These are phyloP conservation scores for Pichia sp. DNA, from an alignment of 1,139 yeast genomes.

Conservation along the genomic window DNA sequence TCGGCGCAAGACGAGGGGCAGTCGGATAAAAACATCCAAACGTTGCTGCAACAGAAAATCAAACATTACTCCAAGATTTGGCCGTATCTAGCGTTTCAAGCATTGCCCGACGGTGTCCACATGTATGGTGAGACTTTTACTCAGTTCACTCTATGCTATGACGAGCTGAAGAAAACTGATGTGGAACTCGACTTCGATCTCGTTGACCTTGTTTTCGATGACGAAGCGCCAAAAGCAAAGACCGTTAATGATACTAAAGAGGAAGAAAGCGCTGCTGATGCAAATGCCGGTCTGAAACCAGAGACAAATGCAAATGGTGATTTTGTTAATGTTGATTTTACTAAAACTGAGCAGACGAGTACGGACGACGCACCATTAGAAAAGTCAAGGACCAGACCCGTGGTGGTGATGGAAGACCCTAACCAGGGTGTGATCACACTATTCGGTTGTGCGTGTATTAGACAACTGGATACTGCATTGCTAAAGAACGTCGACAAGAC, in stretches of 20 bases:
- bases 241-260: too few species aligned
- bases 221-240: conserved; percentile 1
- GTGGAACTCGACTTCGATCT: conserved; percentile 32
- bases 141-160: conserved; percentile 80
- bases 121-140: conserved; percentile 88
- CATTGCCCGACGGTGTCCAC: conserved; percentile 95
- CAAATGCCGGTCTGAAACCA: not conserved
- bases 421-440: conserved; percentile 51
- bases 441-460: conserved; percentile 90
- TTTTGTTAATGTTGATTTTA: conserved; percentile 19
- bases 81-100: conserved; percentile 92
- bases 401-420: conserved; percentile 17
- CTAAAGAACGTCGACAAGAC: conserved; percentile 38
- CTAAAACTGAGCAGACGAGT: not conserved
- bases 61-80: conserved; percentile 49
- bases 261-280: not conserved
- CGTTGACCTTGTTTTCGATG: conserved; percentile 11
- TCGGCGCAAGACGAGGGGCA: conserved; percentile 23
- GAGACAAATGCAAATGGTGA: conserved; percentile 5
- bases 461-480: conserved; percentile 69
- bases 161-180: conserved; percentile 47
- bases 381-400: conserved; percentile 23
- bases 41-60: conserved; percentile 26
- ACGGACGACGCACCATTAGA: not conserved
- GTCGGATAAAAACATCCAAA: conserved; percentile 7